Evolutionary conservation across 495 filamentous ascomycete species (phyloP), one percentile per base, ranked within the genome.

Genomic region (Aspergillus haitiensis): DNA sequence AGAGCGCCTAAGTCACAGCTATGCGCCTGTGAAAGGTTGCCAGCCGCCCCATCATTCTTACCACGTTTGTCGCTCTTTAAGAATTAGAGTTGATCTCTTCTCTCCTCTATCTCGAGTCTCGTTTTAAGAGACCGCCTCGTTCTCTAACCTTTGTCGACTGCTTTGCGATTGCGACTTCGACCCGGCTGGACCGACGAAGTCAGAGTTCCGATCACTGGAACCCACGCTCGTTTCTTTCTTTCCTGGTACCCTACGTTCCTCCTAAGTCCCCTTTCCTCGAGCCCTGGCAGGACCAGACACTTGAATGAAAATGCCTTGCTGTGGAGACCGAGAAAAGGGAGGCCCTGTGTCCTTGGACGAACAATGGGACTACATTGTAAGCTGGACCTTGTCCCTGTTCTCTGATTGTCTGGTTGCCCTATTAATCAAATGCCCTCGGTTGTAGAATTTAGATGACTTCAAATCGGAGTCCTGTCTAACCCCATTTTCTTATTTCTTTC

Each of bases 291-390:
- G 73, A 52, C 71, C 69, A 66, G 74, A 50, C 21, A 18, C 48
- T 11, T 57, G 44, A 61, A 45, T 18, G 61, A 80, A 63, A 59
- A 96, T 96, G 92, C 80, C 85, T 65, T 93, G 89, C 73, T 78
- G 82, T 64, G 85, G 88, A 49, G 82, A 87, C 65, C 79, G 88
- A 62, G 83, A 89, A 66, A 89, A 60, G 15, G 15, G 88, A 67
- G 82, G 81, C 39, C 80, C 84, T 50, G 84, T 91, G 48, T 74
- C 79, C 40, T 80, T 91, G 55, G 91, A 95, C 72, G 88, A 96
- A 76, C 91, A 90, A 80, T 98, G 94, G 91, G 90, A 92, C 65
- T 96, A 91, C 64, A 91, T 98, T 67, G 92, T 95, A 81, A 59
- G 90, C 78, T 12, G 7, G 12, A 33, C 21, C 3, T 27, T 27